phyloP scores from a whole-genome alignment of 345 rosid genomes.

The Citrus maxima region DNA sequence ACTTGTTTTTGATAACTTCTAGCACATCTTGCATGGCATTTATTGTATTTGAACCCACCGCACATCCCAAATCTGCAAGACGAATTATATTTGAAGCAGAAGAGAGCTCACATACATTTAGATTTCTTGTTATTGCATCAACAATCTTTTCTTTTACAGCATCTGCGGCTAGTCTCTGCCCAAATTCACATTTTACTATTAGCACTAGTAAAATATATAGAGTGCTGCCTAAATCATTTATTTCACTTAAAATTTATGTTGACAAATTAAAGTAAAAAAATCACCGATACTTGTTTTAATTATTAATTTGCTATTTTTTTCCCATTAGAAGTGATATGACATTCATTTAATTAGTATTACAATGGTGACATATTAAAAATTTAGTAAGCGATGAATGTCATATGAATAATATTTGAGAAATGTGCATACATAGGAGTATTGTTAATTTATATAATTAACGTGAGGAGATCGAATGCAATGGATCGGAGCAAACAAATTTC shows the following conservation, averaged over 20 bases:
- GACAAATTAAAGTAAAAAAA: too few species aligned
- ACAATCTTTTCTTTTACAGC: constrained; percentile 37
- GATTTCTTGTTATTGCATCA: constrained; percentile 37
- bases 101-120: constrained; percentile 34
- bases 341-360: not conserved
- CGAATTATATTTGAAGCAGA: constrained; percentile 30
- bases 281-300: too few species aligned
- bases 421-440: not conserved
- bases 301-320: too few species aligned
- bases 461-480: not conserved
- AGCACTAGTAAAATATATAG: not conserved
- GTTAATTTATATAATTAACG: too few species aligned
- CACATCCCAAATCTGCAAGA: constrained; percentile 70
- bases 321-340: not conserved
- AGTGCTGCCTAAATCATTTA: too few species aligned
- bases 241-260: too few species aligned
- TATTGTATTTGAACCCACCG: constrained; percentile 64
- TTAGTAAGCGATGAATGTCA: not conserved
- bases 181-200: not conserved
- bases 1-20: constrained; percentile 26
- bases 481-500: not conserved
- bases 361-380: not conserved
- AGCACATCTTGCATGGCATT: constrained; percentile 38
- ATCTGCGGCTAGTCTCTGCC: constrained; percentile 38
- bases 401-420: too few species aligned